These are phyloP conservation scores for Hansenula sp. DNA, from an alignment of 1,139 yeast genomes.

Conservation along the genomic window DNA sequence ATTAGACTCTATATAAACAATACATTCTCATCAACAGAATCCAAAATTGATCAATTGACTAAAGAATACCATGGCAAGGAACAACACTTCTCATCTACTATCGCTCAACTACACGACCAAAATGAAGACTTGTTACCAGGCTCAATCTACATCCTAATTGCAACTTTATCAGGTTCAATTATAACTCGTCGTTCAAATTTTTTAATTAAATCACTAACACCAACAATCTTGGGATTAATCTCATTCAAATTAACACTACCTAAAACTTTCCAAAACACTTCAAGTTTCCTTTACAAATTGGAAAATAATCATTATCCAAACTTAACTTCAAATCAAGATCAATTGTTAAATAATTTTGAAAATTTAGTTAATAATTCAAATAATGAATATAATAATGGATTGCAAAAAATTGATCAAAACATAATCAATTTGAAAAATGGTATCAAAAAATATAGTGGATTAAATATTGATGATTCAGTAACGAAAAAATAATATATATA, in stretches of 20 bases:
- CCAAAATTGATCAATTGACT: constrained; percentile 40
- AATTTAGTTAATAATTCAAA: constrained; percentile 35
- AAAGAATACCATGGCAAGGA: constrained; percentile 56
- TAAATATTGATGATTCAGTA: constrained; percentile 64
- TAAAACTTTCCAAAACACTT: constrained; percentile 64
- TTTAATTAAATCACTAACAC: constrained; percentile 55
- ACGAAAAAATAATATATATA: constrained; percentile 36
- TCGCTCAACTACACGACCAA: constrained; percentile 66
- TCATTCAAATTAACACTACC: constrained; percentile 81
- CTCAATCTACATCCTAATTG: constrained; percentile 64
- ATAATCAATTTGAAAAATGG: constrained; percentile 43
- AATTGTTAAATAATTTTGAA: constrained; percentile 41
- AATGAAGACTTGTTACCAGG: constrained; percentile 79
- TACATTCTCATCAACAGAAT: constrained; percentile 30
- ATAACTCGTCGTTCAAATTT: constrained; percentile 70
- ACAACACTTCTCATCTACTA: constrained; percentile 59
- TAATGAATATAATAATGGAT: constrained; percentile 31
- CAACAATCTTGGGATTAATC: constrained; percentile 60
- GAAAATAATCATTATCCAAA: constrained; percentile 66
- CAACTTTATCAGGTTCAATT: constrained; percentile 78
- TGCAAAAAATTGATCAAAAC: constrained; percentile 32
- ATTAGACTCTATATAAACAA: constrained; percentile 46
- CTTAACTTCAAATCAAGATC: constrained; percentile 64
- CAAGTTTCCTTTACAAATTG: constrained; percentile 55
- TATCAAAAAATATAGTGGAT: constrained; percentile 62